Evolutionary conservation across 2,329 filamentous ascomycete species (phyloP), one percentile per base, ranked within the genome.

Genomic region (Exophiala sp.): DNA sequence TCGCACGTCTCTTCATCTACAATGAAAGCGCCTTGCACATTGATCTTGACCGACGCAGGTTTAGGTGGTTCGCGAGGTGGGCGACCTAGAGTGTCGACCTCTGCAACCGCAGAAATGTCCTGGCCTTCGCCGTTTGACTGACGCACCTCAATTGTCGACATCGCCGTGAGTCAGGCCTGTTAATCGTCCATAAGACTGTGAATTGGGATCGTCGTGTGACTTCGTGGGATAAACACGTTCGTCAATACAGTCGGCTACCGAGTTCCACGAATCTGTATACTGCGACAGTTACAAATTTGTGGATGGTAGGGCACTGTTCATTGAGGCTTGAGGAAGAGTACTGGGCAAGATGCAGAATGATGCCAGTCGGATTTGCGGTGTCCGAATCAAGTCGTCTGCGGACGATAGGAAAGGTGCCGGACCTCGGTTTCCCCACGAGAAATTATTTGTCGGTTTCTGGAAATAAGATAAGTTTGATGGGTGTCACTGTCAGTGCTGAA

Each of bases 1-100:
- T 65, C 79, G 71, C 62, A 76, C 70, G 57, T 78, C 62, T 89
- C 87, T 58, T 92, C 86, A 68, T 96, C 90, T 65, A 96, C 91
- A 62, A 99, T 97, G 68, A 96, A 96, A 36, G 94, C 94, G 66
- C 92, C 94, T 70, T 91, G 85, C 61, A 97, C 92, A 69, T 99
- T 97, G 76, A 99, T 97, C 73, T 89, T 87, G 66, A 96, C 91
- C 11, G 88, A 75, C 20, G 82, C 82, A 2, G 83, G 82, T 54
- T 82, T 80, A 56, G 75, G 72, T 58, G 85, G 84, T 40, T 80
- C 76, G 38, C 75, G 72, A 49, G 49, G 54, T 3, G 50, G 52
- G 24, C 58, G 60, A 29, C 38, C 49, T 32, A 42, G 41, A 16
- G 45, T 45, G 32, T 57, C 52, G 12, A 42, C 57, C 9, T 59